phyloP scores from a whole-genome alignment of 2,329 filamentous ascomycete species.

The Diplocarpon mali region DNA sequence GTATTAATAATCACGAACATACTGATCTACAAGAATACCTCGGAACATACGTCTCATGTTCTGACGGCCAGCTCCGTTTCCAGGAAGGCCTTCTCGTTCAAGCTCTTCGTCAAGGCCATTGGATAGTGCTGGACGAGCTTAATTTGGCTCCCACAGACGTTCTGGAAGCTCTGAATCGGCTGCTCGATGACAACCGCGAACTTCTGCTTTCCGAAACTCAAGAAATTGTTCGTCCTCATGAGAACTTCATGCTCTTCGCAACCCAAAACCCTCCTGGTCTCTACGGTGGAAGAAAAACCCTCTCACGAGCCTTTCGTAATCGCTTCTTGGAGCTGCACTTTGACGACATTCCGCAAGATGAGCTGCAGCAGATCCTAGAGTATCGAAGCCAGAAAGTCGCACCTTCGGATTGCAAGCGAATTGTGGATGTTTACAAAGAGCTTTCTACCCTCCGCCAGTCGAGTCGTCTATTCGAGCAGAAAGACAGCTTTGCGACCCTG shows the following conservation, averaged over 20 bases:
- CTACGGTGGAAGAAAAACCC: constrained; percentile 86
- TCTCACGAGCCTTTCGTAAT: constrained; percentile 93
- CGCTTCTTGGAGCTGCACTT: constrained; percentile 95
- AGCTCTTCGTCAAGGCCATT: constrained; percentile 84
- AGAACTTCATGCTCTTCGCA: constrained; percentile 95
- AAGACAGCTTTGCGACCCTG: constrained; percentile 92
- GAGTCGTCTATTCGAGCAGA: constrained; percentile 87
- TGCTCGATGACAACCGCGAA: constrained; percentile 93
- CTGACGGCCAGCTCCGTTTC: constrained; percentile 76
- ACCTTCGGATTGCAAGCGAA: constrained; percentile 80
- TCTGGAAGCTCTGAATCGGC: constrained; percentile 85
- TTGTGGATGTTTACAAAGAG: constrained; percentile 89
- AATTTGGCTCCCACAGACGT: constrained; percentile 97
- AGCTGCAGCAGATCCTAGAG: constrained; percentile 84
- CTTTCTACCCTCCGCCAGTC: constrained; percentile 84
- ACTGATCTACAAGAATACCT: constrained; percentile 97
- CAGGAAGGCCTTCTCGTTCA: constrained; percentile 91
- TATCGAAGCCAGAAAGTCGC: constrained; percentile 77
- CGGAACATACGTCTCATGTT: constrained; percentile 80
- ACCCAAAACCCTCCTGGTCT: constrained; percentile 94
- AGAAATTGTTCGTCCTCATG: constrained; percentile 81
- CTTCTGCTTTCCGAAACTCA: constrained; percentile 94
- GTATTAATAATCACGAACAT: constrained; percentile 99
- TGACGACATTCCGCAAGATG: constrained; percentile 92
- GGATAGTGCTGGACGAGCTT: constrained; percentile 96